Evolutionary conservation across 2,329 filamentous ascomycete species (phyloP).

Genomic region (Beauveria sp.): DNA sequence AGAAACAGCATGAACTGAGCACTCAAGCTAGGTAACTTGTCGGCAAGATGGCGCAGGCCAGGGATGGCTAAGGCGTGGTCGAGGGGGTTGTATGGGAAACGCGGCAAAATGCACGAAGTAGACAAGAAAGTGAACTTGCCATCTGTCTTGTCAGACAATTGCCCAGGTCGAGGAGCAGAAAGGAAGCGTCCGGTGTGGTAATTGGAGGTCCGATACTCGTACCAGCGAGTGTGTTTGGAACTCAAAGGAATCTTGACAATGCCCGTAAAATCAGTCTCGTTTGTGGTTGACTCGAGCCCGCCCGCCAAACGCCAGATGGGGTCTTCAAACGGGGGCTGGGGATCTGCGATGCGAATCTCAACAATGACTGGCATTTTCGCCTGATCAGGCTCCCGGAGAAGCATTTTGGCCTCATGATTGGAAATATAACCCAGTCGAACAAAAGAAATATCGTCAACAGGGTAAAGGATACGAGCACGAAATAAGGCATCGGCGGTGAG

Average conservation of each 20-base stretch:
- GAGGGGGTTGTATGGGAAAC: constrained; percentile 82
- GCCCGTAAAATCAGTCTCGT: constrained; percentile 77
- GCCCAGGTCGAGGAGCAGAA: constrained; percentile 64
- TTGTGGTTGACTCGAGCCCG: constrained; percentile 55
- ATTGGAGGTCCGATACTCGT: constrained; percentile 81
- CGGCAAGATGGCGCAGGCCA: constrained; percentile 69
- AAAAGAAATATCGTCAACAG: constrained; percentile 71
- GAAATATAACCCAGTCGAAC: constrained; percentile 84
- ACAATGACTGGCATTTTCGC: constrained; percentile 68
- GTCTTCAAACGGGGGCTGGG: constrained; percentile 44
- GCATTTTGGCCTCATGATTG: constrained; percentile 65
- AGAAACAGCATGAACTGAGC: constrained; percentile 77
- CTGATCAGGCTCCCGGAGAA: constrained; percentile 77
- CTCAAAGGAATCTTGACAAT: constrained; percentile 57
- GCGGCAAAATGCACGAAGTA: constrained; percentile 85
- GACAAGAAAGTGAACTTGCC: constrained; percentile 84
- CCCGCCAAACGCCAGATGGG: constrained; percentile 61
- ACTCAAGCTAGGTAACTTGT: constrained; percentile 61
- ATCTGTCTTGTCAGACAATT: constrained; percentile 49
- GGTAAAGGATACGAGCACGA: constrained; percentile 61
- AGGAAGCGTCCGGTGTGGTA: constrained; percentile 78
- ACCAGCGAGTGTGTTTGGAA: constrained; percentile 63
- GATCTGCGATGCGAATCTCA: constrained; percentile 52
- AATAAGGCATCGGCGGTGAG: constrained; percentile 74
- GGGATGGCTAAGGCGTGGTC: constrained; percentile 76